phyloP scores from a whole-genome alignment of 352 stramenopile genomes.

The Phytophthora melonis region DNA sequence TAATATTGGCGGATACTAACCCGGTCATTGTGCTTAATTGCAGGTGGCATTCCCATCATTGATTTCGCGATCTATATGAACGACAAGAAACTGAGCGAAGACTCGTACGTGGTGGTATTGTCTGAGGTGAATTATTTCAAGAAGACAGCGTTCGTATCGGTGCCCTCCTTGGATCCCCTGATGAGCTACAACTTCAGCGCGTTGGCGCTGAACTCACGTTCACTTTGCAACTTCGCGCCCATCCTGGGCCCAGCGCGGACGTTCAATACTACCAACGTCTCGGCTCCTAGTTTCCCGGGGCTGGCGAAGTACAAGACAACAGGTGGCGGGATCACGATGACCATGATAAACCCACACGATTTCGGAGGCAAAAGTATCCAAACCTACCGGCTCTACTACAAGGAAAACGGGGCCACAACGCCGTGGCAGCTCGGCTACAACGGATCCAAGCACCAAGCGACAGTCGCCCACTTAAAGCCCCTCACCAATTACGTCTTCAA shows the following conservation, averaged over 20 bases:
- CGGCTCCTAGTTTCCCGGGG: slow-evolving; percentile 38
- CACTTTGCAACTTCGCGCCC: slow-evolving; percentile 51
- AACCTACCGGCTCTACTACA: slow-evolving; percentile 55
- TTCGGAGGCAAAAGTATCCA: slow-evolving; percentile 53
- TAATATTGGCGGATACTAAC: slow-evolving; percentile 8
- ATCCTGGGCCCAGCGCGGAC: slow-evolving; percentile 21
- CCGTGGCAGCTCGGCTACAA: slow-evolving; percentile 53
- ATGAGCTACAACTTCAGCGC: slow-evolving; percentile 46
- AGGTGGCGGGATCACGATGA: slow-evolving; percentile 60
- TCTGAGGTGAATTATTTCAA: slow-evolving; percentile 35
- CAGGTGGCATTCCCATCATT: slow-evolving; percentile 58
- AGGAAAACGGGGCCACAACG: slow-evolving; percentile 16
- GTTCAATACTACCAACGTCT: slow-evolving; percentile 40
- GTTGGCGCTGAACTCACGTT: slow-evolving; percentile 53
- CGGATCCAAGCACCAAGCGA: slow-evolving; percentile 29
- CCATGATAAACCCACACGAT: slow-evolving; percentile 54
- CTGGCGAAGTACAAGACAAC: slow-evolving; percentile 40
- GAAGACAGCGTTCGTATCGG: slow-evolving; percentile 32
- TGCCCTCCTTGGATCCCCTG: slow-evolving; percentile 38
- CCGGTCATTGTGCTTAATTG: neutral
- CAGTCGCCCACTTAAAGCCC: slow-evolving; percentile 42
- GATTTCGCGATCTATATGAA: slow-evolving; percentile 57
- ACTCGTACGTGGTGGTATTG: slow-evolving; percentile 20
- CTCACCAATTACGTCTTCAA: slow-evolving; percentile 50
- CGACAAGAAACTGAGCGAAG: slow-evolving; percentile 28